Evolutionary conservation across 768 basidiomycete genomes (phyloP).

Genomic region (Phylloporus sp.): DNA sequence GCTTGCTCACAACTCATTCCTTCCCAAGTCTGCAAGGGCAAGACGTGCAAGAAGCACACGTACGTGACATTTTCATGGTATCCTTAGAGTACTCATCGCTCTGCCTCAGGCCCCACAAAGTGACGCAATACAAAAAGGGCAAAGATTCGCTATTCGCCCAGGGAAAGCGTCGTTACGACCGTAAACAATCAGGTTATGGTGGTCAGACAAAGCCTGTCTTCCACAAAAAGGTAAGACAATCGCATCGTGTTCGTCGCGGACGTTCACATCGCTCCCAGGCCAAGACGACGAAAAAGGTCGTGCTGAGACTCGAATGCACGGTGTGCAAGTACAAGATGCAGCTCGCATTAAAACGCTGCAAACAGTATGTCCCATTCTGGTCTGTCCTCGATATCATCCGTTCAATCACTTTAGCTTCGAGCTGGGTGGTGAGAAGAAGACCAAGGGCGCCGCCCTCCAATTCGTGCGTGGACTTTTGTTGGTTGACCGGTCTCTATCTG

Average conservation of each 20-base stretch:
- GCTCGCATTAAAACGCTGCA: constrained; percentile 95
- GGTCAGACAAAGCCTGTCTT: constrained; percentile 99
- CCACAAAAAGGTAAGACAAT: constrained; percentile 85
- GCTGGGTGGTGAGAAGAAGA: constrained; percentile 99
- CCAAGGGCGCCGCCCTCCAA: constrained; percentile 91
- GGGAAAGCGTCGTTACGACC: constrained; percentile 99
- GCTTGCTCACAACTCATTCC: constrained; percentile 1
- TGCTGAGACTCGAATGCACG: constrained; percentile 95
- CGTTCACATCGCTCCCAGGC: constrained; percentile 46
- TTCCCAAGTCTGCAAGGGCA: constrained; percentile 85
- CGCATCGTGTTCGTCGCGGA: background rate
- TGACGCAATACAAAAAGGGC: constrained; percentile 99
- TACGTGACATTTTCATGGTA: constrained; percentile 39
- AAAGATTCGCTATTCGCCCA: constrained; percentile 97
- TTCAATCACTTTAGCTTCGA: constrained; percentile 67
- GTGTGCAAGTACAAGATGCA: constrained; percentile 99
- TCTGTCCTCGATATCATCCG: background rate
- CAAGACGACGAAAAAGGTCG: constrained; percentile 99
- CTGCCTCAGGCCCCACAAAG: constrained; percentile 86
- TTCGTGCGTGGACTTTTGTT: constrained; percentile 60
- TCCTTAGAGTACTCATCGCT: background rate
- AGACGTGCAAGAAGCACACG: constrained; percentile 97
- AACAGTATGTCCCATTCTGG: constrained; percentile 66
- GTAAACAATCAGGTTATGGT: constrained; percentile 98
- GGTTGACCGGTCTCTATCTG: background rate